Evolutionary conservation across 78 protist species (phyloP), one percentile per base, ranked within the genome.

Genomic region (Dictyostelium citrinum): DNA sequence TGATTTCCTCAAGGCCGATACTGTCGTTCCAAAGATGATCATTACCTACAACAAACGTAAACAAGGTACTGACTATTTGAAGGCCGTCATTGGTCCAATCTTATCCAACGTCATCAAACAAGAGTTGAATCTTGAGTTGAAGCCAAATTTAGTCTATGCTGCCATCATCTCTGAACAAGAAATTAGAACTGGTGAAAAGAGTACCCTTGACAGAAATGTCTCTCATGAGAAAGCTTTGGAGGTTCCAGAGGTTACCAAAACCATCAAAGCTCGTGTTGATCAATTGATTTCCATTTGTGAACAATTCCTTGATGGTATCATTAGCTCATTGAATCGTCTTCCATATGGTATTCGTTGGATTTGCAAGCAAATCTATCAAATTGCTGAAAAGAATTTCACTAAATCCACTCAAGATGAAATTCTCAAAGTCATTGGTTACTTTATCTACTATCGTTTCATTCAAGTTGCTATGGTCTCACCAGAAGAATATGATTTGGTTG

Each of bases 261-360:
- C 92, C 55, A 78, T 96, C 24, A 81, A 84, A 43, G 70, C 96
- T 37, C 91, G 97, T 79, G 90, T 96, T 20, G 96, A 80, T 17
- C 84, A 84, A 72, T 67, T 96, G 81, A 70, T 81, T 3, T 37
- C 72, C n/a, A 96, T 96, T 33, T 96, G 98, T 76, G 90, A 83
- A 12, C 90, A 78, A 67, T 95, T 97, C 67, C 43, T 97, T 14
- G 97, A 96, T 9, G 97, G 96, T 83, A 96, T 97, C 88, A 39
- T 74, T n/a, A 55, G 39, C 37, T 83, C 94, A n/a, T 83, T 96
- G 49, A 72, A 90, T 55, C 88, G 86, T 77, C 58, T 97, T 11
- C 98, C 98, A 83, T 97, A 96, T 74, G 98, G 98, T 60, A 88
- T 97, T 37, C 97, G 98, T 49, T 97, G 86, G 91, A 93, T 96